Percentiles rank a stretch among this genome's conserved stretches.
Evolutionary conservation across 2,329 filamentous ascomycete genomes (phyloP).

Genomic region (Xylariaceae sp.): DNA sequence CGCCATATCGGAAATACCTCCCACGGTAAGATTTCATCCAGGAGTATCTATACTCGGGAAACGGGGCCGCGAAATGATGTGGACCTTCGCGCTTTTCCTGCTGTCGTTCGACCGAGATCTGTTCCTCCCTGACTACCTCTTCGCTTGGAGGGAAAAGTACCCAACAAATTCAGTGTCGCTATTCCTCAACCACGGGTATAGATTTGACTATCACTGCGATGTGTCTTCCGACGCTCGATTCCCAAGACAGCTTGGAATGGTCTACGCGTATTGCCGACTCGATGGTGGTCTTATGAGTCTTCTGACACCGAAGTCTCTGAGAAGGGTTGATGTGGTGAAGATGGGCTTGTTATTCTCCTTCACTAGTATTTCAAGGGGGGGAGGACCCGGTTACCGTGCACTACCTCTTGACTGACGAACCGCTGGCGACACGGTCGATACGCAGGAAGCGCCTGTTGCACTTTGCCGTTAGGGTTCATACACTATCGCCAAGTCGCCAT

Average conservation of each 20-base stretch:
- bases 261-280: neutral
- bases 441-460: neutral
- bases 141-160: neutral
- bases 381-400: neutral
- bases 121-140: neutral
- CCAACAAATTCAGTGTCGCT: neutral
- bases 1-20: too few relatives aligned
- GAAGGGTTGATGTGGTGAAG: neutral
- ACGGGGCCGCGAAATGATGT: too few relatives aligned
- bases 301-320: neutral
- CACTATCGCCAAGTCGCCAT: neutral
- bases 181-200: neutral
- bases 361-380: neutral
- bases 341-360: neutral
- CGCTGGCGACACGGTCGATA: neutral
- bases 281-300: neutral
- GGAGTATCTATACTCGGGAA: too few relatives aligned
- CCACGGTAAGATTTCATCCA: too few relatives aligned
- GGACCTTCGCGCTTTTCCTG: too few relatives aligned
- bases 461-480: neutral
- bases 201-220: neutral
- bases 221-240: neutral
- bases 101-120: neutral
- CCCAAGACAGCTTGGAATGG: neutral
- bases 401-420: neutral